Percentiles rank a stretch among this genome's conserved stretches.
Evolutionary conservation across 2,329 filamentous ascomycete genomes (phyloP).

Genomic region (Aspergillus oerlinghausenensis): DNA sequence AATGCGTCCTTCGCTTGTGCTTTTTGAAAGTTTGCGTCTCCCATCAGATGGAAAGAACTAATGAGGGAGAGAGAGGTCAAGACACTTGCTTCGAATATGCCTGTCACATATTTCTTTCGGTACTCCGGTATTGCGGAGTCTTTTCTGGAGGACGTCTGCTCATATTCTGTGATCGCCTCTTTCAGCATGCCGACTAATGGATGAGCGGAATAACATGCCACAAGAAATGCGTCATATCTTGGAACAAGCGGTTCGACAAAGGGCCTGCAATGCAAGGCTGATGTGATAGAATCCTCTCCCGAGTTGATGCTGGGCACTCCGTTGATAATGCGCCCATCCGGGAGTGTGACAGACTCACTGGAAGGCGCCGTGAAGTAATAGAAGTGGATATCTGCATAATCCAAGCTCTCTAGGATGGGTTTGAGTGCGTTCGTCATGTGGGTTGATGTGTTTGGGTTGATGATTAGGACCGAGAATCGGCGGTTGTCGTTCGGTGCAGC

Average conservation of each 20-base stretch:
- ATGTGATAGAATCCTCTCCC: conserved; percentile 61
- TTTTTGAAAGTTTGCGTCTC: conserved; percentile 22
- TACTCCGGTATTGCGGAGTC: conserved; percentile 19
- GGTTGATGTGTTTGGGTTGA: conserved; percentile 44
- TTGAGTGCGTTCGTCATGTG: conserved; percentile 42
- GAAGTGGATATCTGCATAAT: conserved; percentile 33
- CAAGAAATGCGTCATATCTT: conserved; percentile 66
- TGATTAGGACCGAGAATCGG: conserved; percentile 34
- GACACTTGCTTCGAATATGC: conserved; percentile 85
- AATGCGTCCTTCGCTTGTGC: conserved; percentile 51
- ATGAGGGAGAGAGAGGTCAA: conserved; percentile 57
- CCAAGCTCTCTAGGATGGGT: conserved; percentile 36
- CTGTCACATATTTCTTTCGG: conserved; percentile 57
- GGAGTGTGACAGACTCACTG: conserved; percentile 22
- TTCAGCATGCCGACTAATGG: conserved; percentile 64
- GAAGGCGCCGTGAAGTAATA: conserved; percentile 38
- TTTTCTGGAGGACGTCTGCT: conserved; percentile 15
- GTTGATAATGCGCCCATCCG: conserved; percentile 26
- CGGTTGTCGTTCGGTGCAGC: conserved; percentile 9
- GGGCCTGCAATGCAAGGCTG: conserved; percentile 58
- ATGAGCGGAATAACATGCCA: conserved; percentile 87
- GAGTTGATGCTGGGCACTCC: conserved; percentile 76
- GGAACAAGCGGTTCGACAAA: conserved; percentile 44
- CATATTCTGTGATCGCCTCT: conserved; percentile 30
- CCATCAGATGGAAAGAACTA: conserved; percentile 34